Evolutionary conservation across 2,329 filamentous ascomycete genomes (phyloP).

Genomic region (Coniosporium tulheliwenetii): DNA sequence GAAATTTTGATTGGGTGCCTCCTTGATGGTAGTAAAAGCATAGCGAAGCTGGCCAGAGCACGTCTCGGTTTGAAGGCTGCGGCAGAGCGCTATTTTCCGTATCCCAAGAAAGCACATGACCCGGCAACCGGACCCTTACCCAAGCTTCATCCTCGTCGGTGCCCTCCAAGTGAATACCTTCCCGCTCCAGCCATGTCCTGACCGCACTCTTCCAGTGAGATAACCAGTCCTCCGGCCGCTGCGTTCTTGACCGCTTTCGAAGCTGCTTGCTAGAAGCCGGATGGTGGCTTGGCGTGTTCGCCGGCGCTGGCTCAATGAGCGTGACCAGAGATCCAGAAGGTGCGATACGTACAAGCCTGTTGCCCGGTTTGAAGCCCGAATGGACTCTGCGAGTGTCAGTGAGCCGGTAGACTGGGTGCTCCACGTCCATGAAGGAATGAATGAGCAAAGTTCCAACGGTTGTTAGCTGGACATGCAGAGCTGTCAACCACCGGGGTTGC

Average conservation of each 20-base stretch:
- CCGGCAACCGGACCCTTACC: neutral
- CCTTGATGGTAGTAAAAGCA: slow-evolving; percentile 12
- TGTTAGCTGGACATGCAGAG: slow-evolving; percentile 15
- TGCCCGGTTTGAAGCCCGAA: no score
- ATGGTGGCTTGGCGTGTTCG: no score
- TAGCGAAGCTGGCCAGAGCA: slow-evolving; percentile 19
- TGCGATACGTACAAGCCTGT: no score
- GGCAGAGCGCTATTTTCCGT: neutral
- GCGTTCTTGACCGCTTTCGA: no score
- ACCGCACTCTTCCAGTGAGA: neutral
- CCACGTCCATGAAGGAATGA: slow-evolving; percentile 3
- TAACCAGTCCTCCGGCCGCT: no score
- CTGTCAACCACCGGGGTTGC: neutral
- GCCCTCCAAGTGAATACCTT: neutral
- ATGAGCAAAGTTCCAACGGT: slow-evolving; percentile 18
- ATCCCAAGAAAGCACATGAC: neutral
- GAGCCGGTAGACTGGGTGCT: no score
- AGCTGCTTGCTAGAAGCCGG: no score
- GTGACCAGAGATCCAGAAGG: no score
- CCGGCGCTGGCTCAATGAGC: no score
- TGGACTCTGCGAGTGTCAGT: no score
- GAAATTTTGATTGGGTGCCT: neutral
- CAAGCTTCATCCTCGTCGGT: neutral
- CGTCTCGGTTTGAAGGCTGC: slow-evolving; percentile 7
- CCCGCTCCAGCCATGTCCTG: neutral